A percentile compares a stretch with the other conserved stretches of the same genome.
phyloP scores from a whole-genome alignment of 2,329 filamentous ascomycete genomes.

The Scedosporium minutisporum region DNA sequence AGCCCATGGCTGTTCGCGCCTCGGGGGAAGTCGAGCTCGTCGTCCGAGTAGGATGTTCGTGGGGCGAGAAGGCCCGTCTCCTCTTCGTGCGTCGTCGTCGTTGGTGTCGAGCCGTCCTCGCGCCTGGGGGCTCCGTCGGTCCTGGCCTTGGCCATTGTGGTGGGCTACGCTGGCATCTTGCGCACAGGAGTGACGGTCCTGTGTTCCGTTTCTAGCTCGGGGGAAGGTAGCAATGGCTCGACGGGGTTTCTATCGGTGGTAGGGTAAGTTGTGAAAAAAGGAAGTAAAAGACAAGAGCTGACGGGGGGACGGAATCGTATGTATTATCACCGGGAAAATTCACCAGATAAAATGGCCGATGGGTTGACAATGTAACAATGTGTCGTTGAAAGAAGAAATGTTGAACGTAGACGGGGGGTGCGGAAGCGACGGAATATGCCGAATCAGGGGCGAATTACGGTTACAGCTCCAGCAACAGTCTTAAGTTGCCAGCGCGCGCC shows the following conservation, averaged over 20 bases:
- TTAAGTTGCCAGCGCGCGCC: neutral
- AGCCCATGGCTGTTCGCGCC: constrained; percentile 14
- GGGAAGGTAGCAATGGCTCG: neutral
- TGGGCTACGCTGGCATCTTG: constrained; percentile 5
- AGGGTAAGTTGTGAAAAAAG: neutral
- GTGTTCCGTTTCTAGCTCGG: neutral
- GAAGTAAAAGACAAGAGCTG: neutral
- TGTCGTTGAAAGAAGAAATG: neutral
- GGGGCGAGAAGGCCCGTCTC: constrained; percentile 20
- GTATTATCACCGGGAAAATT: neutral
- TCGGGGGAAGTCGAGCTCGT: constrained; percentile 13
- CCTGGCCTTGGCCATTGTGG: constrained; percentile 6
- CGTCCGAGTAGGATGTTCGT: constrained; percentile 15
- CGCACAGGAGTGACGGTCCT: constrained; percentile 1
- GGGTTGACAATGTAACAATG: neutral
- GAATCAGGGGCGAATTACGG: neutral
- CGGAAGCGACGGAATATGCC: neutral
- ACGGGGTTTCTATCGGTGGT: neutral
- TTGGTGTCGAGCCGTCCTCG: neutral
- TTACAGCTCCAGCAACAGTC: neutral
- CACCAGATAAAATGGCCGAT: neutral
- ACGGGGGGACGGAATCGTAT: neutral
- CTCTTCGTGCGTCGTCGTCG: constrained; percentile 17
- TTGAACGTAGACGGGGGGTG: neutral
- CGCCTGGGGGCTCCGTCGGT: neutral